Evolutionary conservation across 805 yeast genomes (phyloP).

Genomic region (Ogataea methanolica): DNA sequence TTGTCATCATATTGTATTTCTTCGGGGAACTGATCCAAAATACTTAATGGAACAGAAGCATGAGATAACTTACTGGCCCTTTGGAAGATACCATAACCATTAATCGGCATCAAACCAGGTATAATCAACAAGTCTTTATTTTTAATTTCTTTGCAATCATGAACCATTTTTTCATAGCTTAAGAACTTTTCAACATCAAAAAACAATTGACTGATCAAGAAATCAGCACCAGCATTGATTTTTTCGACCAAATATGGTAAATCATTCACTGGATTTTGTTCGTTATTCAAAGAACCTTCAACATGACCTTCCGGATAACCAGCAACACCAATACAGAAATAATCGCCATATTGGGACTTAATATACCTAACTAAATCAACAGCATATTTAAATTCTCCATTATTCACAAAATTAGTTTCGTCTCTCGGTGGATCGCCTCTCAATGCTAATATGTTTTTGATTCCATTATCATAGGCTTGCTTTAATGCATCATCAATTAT

Average conservation of each 20-base stretch:
- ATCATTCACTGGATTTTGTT: constrained; percentile 66
- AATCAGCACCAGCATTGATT: constrained; percentile 91
- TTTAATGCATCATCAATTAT: constrained; percentile 76
- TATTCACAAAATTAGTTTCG: constrained; percentile 40
- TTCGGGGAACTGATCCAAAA: constrained; percentile 52
- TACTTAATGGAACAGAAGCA: constrained; percentile 66
- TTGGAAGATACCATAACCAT: constrained; percentile 74
- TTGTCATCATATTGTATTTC: constrained; percentile 68
- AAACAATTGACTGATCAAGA: constrained; percentile 85
- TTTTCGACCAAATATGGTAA: constrained; percentile 79
- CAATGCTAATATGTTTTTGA: constrained; percentile 83
- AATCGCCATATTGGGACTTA: constrained; percentile 62
- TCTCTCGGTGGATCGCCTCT: constrained; percentile 96
- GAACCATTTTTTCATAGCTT: constrained; percentile 52
- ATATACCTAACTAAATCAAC: constrained; percentile 84
- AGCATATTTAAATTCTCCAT: constrained; percentile 65
- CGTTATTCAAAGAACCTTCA: constrained; percentile 67
- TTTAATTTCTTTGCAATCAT: constrained; percentile 33
- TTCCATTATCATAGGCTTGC: constrained; percentile 70
- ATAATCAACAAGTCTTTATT: constrained; percentile 48
- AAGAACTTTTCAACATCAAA: constrained; percentile 80
- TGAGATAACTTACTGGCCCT: constrained; percentile 88
- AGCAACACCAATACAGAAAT: constrained; percentile 93
- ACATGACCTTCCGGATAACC: constrained; percentile 98
- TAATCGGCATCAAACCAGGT: constrained; percentile 91